Evolutionary conservation across 208 protist species (phyloP).

Genomic region (Trypanosoma scelopori): DNA sequence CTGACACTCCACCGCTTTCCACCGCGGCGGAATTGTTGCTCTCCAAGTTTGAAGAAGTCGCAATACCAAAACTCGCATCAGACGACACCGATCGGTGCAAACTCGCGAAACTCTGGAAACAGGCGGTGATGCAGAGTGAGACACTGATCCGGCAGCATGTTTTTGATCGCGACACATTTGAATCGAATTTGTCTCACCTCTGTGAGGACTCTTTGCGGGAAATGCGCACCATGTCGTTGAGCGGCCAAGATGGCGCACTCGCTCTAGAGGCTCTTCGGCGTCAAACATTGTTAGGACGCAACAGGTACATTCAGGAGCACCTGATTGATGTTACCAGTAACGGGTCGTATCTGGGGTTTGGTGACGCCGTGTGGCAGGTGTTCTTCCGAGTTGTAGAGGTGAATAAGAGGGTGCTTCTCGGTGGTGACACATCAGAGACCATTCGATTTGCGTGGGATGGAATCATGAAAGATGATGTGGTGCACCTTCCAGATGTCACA

Average conservation of each 20-base stretch:
- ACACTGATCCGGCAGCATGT: constrained; percentile 34
- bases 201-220: constrained; percentile 16
- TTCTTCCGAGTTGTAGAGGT: constrained; percentile 59
- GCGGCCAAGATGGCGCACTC: constrained; percentile 42
- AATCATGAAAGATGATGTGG: constrained; percentile 58
- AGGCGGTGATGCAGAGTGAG: constrained; percentile 35
- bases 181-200: constrained; percentile 27
- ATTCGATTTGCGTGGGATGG: constrained; percentile 70
- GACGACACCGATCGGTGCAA: constrained; percentile 19
- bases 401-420: constrained; percentile 45
- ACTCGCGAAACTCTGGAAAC: constrained; percentile 41
- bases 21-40: constrained; percentile 54
- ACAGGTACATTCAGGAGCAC: constrained; percentile 47
- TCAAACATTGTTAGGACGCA: constrained; percentile 58
- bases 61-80: constrained; percentile 39
- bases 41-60: constrained; percentile 46
- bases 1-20: constrained; percentile 54
- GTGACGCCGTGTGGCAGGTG: constrained; percentile 66
- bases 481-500: constrained; percentile 63
- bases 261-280: constrained; percentile 81
- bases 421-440: constrained; percentile 20
- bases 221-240: constrained; percentile 26
- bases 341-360: constrained; percentile 54
- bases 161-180: constrained; percentile 59
- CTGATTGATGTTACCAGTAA: constrained; percentile 51